Conservation (phyloP, 108 stramenopile species). For the Nitzschia sp. region DNA sequence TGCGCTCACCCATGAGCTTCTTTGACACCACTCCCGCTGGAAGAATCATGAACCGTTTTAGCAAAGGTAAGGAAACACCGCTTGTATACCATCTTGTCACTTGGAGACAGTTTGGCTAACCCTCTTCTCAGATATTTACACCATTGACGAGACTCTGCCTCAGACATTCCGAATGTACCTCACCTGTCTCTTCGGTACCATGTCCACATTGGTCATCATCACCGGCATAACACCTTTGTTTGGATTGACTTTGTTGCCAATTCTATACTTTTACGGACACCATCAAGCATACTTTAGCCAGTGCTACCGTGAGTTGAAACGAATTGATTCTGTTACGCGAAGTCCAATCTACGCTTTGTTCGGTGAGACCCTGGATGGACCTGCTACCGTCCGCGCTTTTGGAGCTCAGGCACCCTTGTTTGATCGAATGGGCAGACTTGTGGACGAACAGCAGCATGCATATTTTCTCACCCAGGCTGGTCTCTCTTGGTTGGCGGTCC, state of each 20-base stretch:
- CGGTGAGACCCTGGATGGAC: conserved; percentile 82
- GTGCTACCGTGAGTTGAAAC: conserved; percentile 79
- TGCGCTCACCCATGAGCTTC: conserved; percentile 88
- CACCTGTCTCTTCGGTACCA: conserved; percentile 47
- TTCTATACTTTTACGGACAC: conserved; percentile 61
- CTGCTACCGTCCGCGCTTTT: conserved; percentile 86
- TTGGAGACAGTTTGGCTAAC: not conserved
- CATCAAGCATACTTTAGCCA: conserved; percentile 78
- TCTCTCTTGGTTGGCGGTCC: conserved; percentile 92
- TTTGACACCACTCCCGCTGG: conserved; percentile 66
- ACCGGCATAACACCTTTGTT: conserved; percentile 52
- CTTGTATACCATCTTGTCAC: not conserved
- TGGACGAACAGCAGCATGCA: conserved; percentile 71
- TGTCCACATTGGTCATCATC: conserved; percentile 74
- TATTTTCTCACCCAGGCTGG: conserved; percentile 70
- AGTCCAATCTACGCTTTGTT: conserved; percentile 85
- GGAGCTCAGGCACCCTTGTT: conserved; percentile 64
- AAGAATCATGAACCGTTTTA: conserved; percentile 57
- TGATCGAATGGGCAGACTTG: conserved; percentile 49
- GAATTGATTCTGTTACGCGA: conserved; percentile 72
- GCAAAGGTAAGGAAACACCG: conserved; percentile 41
- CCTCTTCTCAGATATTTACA: conserved; percentile 73
- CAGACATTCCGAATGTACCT: conserved; percentile 63
- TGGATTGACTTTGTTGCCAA: conserved; percentile 43
- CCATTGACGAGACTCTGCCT: conserved; percentile 87